Evolutionary conservation across 306 rosid genomes (phyloP), one percentile per base, ranked within the genome.

Genomic region (Ormosia semicastrata): DNA sequence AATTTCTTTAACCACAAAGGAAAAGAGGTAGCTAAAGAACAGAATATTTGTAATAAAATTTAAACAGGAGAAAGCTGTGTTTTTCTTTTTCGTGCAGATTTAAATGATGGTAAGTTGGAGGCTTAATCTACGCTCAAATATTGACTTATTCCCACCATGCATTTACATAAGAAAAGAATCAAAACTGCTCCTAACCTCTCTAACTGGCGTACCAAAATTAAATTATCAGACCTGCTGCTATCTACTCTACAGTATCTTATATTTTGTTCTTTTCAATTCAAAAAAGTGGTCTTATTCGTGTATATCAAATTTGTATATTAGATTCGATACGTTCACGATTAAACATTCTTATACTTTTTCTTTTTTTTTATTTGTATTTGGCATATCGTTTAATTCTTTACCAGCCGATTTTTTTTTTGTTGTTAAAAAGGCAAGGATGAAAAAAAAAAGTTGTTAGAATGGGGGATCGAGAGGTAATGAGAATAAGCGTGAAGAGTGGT

Each of bases 181-280:
- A 82, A 75, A 81, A 81, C 85, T 74, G 62, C 70, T 56, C 67
- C 68, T 13, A 14, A 53, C 56, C 67, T 52, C 57, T 64, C 85
- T 56, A 46, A 66, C 81, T 56, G 75, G 71, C 73, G 86, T 76
- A 50, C 66, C 33, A 63, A 75, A 67, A 82, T 69, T 82, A 43
- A 66, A 59, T 59, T 82, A 46, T 76, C 63, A 57, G 81, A 37
- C 77, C 73, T 76, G 76, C 66, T 40, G 58, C 67, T 59, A 76
- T 59, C 82, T 49, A 76, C 82, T 60, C 41, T 29, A 14, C 30
- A 50, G 24, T 62, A 36, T 64, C 49, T 63, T 29, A 2, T 62
- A 62, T 24, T 49, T 37, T 37, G 8, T 47, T 24, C 47, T 60
- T 71, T 49, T 60, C 34, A 36, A 3, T n/a, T 65, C 30, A 36